Percentiles rank a stretch among this genome's conserved stretches.
Conservation (phyloP, 2,329 filamentous ascomycete genomes). For the Fusarium sp. region DNA sequence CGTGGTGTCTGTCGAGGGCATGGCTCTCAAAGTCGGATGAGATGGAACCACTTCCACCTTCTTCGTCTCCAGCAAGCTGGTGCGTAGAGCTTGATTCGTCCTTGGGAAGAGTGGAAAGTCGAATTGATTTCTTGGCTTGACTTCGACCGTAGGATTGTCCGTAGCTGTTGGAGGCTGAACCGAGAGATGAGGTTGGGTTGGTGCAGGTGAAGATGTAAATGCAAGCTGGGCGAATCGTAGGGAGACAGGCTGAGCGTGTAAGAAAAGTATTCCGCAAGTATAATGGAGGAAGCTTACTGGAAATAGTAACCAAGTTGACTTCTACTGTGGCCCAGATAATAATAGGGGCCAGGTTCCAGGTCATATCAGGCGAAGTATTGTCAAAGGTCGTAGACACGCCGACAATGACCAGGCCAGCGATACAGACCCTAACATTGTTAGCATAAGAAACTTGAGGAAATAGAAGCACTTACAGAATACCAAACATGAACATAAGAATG, state of each 20-base stretch:
- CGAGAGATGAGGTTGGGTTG: conserved; percentile 2
- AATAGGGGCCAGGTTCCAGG: conserved; percentile 23
- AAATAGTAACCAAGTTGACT: conserved; percentile 29
- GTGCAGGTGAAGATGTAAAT: conserved; percentile 18
- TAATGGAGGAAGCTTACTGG: conserved; percentile 2
- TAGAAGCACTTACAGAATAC: conserved; percentile 36
- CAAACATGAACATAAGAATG: conserved; percentile 41
- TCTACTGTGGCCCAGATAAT: conserved; percentile 31
- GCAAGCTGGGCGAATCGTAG: conserved; percentile 24
- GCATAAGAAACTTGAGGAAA: neutral
- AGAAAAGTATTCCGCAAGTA: neutral
- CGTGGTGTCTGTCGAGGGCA: conserved; percentile 12
- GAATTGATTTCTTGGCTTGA: conserved; percentile 20
- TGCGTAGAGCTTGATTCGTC: conserved; percentile 27
- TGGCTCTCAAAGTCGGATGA: conserved; percentile 26
- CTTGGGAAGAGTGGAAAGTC: conserved; percentile 7
- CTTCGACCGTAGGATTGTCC: conserved; percentile 10
- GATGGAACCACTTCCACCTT: neutral
- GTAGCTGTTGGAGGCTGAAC: conserved; percentile 10
- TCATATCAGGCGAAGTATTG: conserved; percentile 13
- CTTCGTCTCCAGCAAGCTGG: conserved; percentile 15
- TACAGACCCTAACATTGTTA: conserved; percentile 9
- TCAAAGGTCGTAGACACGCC: conserved; percentile 15
- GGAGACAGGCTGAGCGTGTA: conserved; percentile 22
- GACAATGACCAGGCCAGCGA: conserved; percentile 25